Evolutionary conservation across 2,329 filamentous ascomycete genomes (phyloP), one percentile per base, ranked within the genome.

Genomic region (Cordyceps sp.): DNA sequence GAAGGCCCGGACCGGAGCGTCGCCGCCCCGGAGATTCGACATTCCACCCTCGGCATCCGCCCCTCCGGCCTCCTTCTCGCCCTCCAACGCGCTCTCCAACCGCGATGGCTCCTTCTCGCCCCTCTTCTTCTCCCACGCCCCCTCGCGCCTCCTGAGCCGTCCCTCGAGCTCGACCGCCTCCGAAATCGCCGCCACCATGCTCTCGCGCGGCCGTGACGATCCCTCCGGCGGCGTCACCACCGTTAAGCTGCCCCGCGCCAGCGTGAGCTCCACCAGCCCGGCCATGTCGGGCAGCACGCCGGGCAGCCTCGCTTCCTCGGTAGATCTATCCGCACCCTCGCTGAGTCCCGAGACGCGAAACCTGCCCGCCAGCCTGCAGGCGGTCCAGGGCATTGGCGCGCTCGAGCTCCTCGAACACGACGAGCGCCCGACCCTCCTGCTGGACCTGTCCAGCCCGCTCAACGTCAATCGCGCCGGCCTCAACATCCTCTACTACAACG

Each of bases 331-430:
- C 10, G 50, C 59, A n/a, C 52, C 65, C 12, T 58, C 60, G 19
- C 47, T 57, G 27, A 74, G 65, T 32, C 64, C 69, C 8, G 72
- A 73, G 34, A 51, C 52, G 18, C 58, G 59, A 38, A 52, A 57
- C 6, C 53, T 60, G 33, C 51, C 58, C 1, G 59, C 69, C 2
- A 59, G 62, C 5, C 39, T 71, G 28, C 63, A 72, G 32, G 56
- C 72, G 31, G 59, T 86, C 5, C 69, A 69, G 26, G 66, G 67
- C 18, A 61, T 85, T 32, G 75, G 78, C 17, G 64, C 83, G 9
- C 54, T 77, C 15, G 82, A 88, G 49, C 57, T 88, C 25, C 53
- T 90, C 26, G 80, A 88, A 45, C 69, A 79, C 41, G 82, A 90
- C 47, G 70, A 78, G 31, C 62, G 82, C 29, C 82, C 80, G 3